Evolutionary conservation across 345 rosid genomes (phyloP), one percentile per base, ranked within the genome.

Genomic region (Diplotaxis tenuifolia): DNA sequence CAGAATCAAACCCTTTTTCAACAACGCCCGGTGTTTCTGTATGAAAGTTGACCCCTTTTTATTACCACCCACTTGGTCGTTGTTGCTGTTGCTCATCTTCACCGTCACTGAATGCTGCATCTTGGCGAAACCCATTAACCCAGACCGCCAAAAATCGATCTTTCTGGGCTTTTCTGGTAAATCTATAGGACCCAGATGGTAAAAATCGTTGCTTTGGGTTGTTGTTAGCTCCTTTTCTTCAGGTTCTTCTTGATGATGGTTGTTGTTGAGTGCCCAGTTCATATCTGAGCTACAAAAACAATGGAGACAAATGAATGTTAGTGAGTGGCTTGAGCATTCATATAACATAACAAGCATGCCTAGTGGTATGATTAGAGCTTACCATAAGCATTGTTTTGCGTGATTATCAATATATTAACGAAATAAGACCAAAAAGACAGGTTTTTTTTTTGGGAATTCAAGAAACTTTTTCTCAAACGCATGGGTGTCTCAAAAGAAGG

Each of bases 401-500:
- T 62, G 84, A 79, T 60, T 77, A 45, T 49, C 19, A 72, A 58
- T 16, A 29, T 5, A 68, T 42, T 55, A 60, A 28, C n/a, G n/a
- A n/a, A n/a, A n/a, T n/a, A 62, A 25, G 32, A 11, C 72, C 52
- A 62, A 61, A 68, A 64, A 64, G 1, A 49, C 42, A 27, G 11
- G 54, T 53, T 63, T 53, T 56, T 76, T n/a, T n/a, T 38, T 38
- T 12, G 6, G 62, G 65, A 45, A 70, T 52, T 69, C 55, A 70
- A 63, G 55, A 74, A 25, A 21, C 14, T 20, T 21, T 32, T 73
- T 56, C 69, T 81, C 72, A 73, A 6, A 72, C 75, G 90, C 90
- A 86, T 85, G 90, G 81, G 50, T 14, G 59, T 86, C 96, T 89
- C 83, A 84, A 89, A 89, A 91, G 96, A 80, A 79, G 87, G 54